These are phyloP conservation scores for Arthrinium phaeospermum DNA, from an alignment of 2,329 filamentous ascomycete species.

Conservation along the genomic window DNA sequence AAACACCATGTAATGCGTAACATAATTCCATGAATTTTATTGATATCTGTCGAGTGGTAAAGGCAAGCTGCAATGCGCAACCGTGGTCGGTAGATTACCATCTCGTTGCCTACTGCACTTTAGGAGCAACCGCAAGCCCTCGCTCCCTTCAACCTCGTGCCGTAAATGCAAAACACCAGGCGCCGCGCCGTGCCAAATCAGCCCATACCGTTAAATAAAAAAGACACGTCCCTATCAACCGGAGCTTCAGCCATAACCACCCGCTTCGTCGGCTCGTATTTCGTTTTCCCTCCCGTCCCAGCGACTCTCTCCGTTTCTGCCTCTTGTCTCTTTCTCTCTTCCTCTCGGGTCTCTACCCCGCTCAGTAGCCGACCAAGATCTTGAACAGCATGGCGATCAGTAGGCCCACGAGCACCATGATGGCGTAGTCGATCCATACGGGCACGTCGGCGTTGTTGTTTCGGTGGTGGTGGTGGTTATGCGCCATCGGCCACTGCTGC, in stretches of 20 bases:
- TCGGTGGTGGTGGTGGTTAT: conserved; percentile 28
- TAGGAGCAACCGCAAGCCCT: neutral
- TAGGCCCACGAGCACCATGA: conserved; percentile 73
- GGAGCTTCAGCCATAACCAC: neutral
- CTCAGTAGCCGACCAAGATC: conserved; percentile 46
- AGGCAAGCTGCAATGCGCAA: neutral
- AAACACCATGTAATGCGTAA: neutral
- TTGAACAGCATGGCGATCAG: conserved; percentile 73
- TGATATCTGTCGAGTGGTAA: neutral
- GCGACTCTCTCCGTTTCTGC: too few relatives aligned
- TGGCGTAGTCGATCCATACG: conserved; percentile 81
- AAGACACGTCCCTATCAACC: neutral
- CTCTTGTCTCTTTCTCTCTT: too few relatives aligned
- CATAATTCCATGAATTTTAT: neutral
- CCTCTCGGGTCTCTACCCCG: too few relatives aligned
- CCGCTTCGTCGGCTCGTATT: neutral
- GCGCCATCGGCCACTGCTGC: conserved; percentile 30
- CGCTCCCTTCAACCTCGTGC: neutral
- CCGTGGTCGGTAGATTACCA: neutral
- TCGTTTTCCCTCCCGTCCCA: neutral
- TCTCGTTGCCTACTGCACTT: neutral
- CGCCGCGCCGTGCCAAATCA: conserved; percentile 10
- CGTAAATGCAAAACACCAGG: conserved; percentile 1
- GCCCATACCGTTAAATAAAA: neutral
- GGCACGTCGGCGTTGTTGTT: conserved; percentile 64